A percentile compares a stretch with the other conserved stretches of the same genome.
These are phyloP conservation scores for Polygonum aviculare DNA, from an alignment of 148 eudicot genomes.

Conservation along the genomic window DNA sequence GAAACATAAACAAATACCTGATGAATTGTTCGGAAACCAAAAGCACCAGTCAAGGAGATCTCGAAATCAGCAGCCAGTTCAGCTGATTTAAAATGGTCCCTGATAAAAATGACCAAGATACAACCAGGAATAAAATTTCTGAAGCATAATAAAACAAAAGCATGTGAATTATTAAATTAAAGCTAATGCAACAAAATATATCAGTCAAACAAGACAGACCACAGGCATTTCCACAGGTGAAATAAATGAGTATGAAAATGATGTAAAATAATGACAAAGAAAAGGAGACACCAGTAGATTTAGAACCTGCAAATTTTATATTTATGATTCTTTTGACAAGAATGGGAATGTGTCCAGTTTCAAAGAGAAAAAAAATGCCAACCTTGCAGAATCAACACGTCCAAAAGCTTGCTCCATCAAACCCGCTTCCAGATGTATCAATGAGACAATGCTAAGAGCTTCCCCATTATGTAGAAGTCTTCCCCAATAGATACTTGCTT, in stretches of 20 bases:
- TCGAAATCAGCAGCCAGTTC: constrained; percentile 48
- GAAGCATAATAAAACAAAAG: constrained; percentile 1
- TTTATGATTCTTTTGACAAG: neutral
- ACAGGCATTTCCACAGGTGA: neutral
- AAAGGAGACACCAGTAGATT: neutral
- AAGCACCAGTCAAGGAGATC: constrained; percentile 71
- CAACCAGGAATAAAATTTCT: neutral
- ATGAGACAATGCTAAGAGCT: constrained; percentile 49
- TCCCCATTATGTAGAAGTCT: constrained; percentile 37
- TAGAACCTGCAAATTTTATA: neutral
- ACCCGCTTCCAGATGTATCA: constrained; percentile 72
- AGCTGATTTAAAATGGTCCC: constrained; percentile 67
- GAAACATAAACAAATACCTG: constrained; percentile 38
- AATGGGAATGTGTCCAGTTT: neutral
- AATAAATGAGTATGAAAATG: neutral
- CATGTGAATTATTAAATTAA: neutral
- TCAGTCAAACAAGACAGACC: neutral
- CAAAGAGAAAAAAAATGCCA: neutral
- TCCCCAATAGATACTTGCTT: constrained; percentile 62
- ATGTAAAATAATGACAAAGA: neutral
- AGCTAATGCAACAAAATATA: neutral
- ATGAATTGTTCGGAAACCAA: constrained; percentile 85
- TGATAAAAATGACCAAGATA: constrained; percentile 17
- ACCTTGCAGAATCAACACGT: constrained; percentile 71
- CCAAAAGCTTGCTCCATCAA: constrained; percentile 63